phyloP scores from a whole-genome alignment of 345 rosid species.

The Eucalyptus caleyi region DNA sequence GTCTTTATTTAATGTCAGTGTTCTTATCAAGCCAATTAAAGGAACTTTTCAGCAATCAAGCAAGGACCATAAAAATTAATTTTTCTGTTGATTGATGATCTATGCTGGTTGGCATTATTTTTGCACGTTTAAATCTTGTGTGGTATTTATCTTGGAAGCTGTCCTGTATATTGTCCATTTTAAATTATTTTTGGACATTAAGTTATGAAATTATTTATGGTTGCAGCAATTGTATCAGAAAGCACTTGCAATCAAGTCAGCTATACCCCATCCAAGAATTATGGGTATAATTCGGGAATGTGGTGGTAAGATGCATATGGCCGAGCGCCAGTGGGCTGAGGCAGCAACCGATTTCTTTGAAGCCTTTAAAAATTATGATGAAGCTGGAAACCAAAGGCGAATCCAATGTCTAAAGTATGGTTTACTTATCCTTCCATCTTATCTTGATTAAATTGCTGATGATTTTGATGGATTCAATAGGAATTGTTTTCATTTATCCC shows the following conservation, averaged over 20 bases:
- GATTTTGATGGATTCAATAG: not conserved
- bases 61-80: not conserved
- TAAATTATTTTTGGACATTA: not conserved
- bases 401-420: slow-evolving; percentile 93
- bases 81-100: not conserved
- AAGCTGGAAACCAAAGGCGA: slow-evolving; percentile 99
- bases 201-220: not conserved
- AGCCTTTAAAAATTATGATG: slow-evolving; percentile 98
- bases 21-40: not conserved
- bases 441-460: not conserved
- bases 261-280: slow-evolving; percentile 99
- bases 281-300: slow-evolving; percentile 99
- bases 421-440: not conserved
- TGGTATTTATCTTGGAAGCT: not conserved
- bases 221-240: slow-evolving; percentile 94
- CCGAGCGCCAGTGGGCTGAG: slow-evolving; percentile 98
- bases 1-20: not conserved
- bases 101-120: not conserved
- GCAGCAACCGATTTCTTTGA: slow-evolving; percentile 99
- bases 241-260: slow-evolving; percentile 98
- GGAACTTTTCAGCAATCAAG: not conserved
- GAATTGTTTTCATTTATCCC: not conserved
- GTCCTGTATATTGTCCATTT: not conserved
- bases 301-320: slow-evolving; percentile 99
- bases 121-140: not conserved